Percentiles rank a stretch among this genome's conserved stretches.
phyloP scores from a whole-genome alignment of 805 yeast genomes.

The Candida ortonii region DNA sequence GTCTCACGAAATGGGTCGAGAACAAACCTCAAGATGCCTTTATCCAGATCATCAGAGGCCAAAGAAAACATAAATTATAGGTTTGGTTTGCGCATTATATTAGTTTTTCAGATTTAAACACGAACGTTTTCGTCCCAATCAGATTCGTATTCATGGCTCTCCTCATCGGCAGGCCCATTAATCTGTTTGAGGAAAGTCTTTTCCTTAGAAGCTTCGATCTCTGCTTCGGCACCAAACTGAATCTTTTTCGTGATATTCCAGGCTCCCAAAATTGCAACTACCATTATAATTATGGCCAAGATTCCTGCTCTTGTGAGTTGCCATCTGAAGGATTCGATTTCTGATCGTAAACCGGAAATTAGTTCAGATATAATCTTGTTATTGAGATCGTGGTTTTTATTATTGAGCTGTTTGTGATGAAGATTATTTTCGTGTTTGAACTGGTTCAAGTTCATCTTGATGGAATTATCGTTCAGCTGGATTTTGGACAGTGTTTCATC shows the following conservation, averaged over 20 bases:
- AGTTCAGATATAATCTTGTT: conserved; percentile 82
- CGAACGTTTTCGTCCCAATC: conserved; percentile 44
- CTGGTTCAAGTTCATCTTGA: conserved; percentile 77
- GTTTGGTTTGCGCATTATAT: too few species aligned
- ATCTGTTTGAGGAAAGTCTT: conserved; percentile 36
- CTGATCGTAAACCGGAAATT: conserved; percentile 77
- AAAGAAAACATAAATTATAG: conserved; percentile 60
- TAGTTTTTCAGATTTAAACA: conserved; percentile 6
- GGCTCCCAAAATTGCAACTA: conserved; percentile 59
- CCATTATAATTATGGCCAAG: conserved; percentile 65
- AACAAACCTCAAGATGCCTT: conserved; percentile 76
- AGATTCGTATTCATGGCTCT: conserved; percentile 51
- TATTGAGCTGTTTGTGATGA: conserved; percentile 62
- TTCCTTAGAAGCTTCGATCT: conserved; percentile 5
- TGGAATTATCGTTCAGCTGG: conserved; percentile 63
- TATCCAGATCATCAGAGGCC: conserved; percentile 48
- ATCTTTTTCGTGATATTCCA: conserved; percentile 38
- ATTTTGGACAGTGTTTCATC: conserved; percentile 68
- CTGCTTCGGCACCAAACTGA: conserved; percentile 14
- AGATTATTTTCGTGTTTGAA: conserved; percentile 82
- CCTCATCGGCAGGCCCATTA: conserved; percentile 51
- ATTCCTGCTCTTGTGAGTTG: conserved; percentile 87
- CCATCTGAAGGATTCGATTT: conserved; percentile 90
- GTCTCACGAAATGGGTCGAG: conserved; percentile 65
- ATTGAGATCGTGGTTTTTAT: conserved; percentile 75